Percentiles rank a stretch among this genome's conserved stretches.
Evolutionary conservation across 176 grass and related monocot species (phyloP).

Genomic region (Alopecurus myosuroides): DNA sequence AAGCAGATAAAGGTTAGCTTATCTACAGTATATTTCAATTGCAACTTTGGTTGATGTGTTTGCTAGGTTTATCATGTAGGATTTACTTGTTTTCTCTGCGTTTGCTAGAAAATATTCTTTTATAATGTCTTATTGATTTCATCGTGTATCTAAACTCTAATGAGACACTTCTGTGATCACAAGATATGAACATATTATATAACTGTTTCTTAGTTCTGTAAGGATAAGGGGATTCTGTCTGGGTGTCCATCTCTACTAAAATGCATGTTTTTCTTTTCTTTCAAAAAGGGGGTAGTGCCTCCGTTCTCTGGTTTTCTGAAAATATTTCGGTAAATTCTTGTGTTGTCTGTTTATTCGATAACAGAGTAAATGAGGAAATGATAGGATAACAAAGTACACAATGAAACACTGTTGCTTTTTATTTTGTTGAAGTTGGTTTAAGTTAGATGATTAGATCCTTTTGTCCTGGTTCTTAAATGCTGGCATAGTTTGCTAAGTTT

Average conservation of each 20-base stretch:
- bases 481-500: not conserved
- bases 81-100: not conserved
- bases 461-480: conserved; percentile 6
- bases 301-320: not conserved
- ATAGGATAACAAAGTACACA: not conserved
- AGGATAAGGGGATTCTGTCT: not conserved
- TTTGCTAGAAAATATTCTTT: conserved; percentile 18
- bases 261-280: not conserved
- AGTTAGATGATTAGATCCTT: not conserved
- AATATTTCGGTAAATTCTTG: not conserved
- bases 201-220: not conserved
- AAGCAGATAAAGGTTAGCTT: conserved; percentile 95
- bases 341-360: not conserved
- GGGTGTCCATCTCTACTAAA: not conserved
- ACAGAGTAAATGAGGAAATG: not conserved
- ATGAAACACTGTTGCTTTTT: not conserved
- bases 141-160: not conserved
- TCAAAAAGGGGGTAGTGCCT: not conserved
- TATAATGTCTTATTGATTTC: conserved; percentile 18
- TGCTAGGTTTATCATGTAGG: not conserved
- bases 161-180: not conserved
- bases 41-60: not conserved
- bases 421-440: not conserved
- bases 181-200: not conserved
- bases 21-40: not conserved